Evolutionary conservation across 2,329 filamentous ascomycete genomes (phyloP).

Genomic region (Alternaria angustiovoidea): DNA sequence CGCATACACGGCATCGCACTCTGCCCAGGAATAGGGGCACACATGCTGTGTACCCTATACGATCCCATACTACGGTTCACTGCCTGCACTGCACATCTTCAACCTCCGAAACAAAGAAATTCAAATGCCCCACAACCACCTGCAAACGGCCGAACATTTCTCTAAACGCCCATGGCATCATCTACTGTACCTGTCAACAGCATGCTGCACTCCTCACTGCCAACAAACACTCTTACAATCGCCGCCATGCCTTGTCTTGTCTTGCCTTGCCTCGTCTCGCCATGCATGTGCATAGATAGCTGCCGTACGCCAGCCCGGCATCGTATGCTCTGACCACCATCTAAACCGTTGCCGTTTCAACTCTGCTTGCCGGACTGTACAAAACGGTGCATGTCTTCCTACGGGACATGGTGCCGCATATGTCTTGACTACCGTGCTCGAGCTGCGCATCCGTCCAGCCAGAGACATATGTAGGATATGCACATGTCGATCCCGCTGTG

Average conservation of each 20-base stretch:
- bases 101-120: constrained; percentile 10
- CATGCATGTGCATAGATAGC: constrained; percentile 17
- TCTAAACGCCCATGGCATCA: not conserved
- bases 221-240: constrained; percentile 9
- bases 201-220: constrained; percentile 14
- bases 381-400: constrained; percentile 3
- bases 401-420: not conserved
- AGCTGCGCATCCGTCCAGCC: constrained; percentile 2
- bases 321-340: constrained; percentile 9
- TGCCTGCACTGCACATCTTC: constrained; percentile 15
- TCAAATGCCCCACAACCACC: constrained; percentile 8
- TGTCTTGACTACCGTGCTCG: not conserved
- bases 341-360: constrained; percentile 8
- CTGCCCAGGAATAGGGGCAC: constrained; percentile 23
- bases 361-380: constrained; percentile 2
- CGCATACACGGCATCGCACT: constrained; percentile 8
- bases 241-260: not conserved
- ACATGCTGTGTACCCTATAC: constrained; percentile 1
- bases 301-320: not conserved
- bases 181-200: constrained; percentile 15
- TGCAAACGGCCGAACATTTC: constrained; percentile 5
- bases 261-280: constrained; percentile 1
- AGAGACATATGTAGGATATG: constrained; percentile 2
- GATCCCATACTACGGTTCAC: not conserved
- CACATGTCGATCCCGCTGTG: constrained; percentile 13